Evolutionary conservation across 2,329 filamentous ascomycete species (phyloP), one percentile per base, ranked within the genome.

Genomic region (Colletotrichum sp.): DNA sequence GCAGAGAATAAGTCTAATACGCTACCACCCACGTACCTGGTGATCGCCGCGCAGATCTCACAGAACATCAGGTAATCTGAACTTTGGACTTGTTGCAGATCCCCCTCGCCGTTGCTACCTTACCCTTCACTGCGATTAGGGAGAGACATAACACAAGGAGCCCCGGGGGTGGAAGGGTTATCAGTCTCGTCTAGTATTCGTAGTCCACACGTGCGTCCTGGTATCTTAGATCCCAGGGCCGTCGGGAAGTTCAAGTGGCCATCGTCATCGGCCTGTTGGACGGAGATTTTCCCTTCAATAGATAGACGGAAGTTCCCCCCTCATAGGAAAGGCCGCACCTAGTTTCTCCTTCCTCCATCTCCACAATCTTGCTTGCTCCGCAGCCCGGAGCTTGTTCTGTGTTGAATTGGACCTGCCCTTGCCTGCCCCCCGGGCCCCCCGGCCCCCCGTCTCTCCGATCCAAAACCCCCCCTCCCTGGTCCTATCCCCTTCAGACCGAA

Each of bases 41-140:
- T 27, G 74, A 75, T 75, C 66, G 39, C 60, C 71, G 58, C 58
- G 71, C 16, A 64, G 74, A 75, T 75, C 71, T 66, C 55, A 71
- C 71, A 55, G 74, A 52, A 75, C 66, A 71, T 75, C 66, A 71
- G 28, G 28, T 56, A 52, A 52, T 74, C 71, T 76, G 74, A 66
- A 75, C 48, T 66, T 61, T 36, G 55, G 36, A 48, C 60, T 66
- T 32, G 71, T 66, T 66, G 71, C 71, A 43, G 66, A 66, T 70
- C 70, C 64, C 62, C 52, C 43, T 52, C 48, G 34, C 60, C 34
- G 22, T 12, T 62, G 36, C 56, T 16, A 39, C 55, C 16, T 27
- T 52, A 58, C 55, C 55, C 25, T 27, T 30, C 55, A 27, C 27
- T 58, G 25, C 22, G 27, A 58, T 58, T 16, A 58, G 55, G 27